Evolutionary conservation across 306 rosid species (phyloP), one percentile per base, ranked within the genome.

Genomic region (Pyrus betulifolia): DNA sequence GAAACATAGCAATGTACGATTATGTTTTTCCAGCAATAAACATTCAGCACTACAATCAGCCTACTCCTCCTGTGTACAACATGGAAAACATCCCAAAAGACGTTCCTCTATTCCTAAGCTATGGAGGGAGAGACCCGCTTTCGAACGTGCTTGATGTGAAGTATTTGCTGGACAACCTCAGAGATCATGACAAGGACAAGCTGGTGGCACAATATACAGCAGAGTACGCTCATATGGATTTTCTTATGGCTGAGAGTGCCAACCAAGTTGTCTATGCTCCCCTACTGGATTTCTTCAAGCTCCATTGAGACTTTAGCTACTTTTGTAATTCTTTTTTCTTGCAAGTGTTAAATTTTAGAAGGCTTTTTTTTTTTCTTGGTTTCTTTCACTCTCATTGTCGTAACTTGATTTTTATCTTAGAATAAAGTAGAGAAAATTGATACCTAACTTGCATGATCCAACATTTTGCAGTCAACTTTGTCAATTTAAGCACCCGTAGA

Each of bases 161-260:
- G 18, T 68, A 45, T 75, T 75, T 91, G 52, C 65, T 91, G 6
- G 82, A 75, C 69, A 74, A 74, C 65, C 90, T 91, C 9, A 58
- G 81, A 73, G 84, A 82, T 76, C 95, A 86, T 17, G 79, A 85
- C 21, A 57, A 63, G 72, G 88, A 89, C 67, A 89, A 85, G 81
- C 84, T 91, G 79, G 95, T 85, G 22, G 86, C 81, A 11, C 86
- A 83, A 76, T 86, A 86, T 27, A 82, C 82, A 62, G 83, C 85
- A 27, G 86, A 88, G 45, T 91, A 89, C 81, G 95, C 95, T 52
- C 97, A 91, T 84, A 71, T 79, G 18, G 97, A 89, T 80, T 91
- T 82, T 79, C 79, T 91, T 46, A 79, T 89, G 87, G 91, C 86
- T 45, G 79, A 70, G 71, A 84, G 82, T 86, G 97, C 95, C 30